Evolutionary conservation across 768 basidiomycete genomes (phyloP).

Genomic region (Pulveroboletus sp.): DNA sequence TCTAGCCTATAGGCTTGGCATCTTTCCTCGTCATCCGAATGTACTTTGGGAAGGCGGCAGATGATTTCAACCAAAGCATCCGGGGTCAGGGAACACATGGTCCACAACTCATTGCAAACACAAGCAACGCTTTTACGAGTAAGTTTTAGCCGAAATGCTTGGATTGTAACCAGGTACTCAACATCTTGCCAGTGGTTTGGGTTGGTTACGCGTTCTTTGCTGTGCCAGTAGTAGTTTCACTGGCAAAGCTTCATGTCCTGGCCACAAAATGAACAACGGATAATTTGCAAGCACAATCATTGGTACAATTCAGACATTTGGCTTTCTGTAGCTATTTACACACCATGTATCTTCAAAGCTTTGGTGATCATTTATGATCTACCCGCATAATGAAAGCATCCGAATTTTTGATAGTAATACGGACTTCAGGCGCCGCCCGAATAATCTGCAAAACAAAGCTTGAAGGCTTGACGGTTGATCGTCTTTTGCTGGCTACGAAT

Average conservation of each 20-base stretch:
- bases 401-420: no score
- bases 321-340: neutral
- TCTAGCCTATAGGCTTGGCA: slow-evolving; percentile 47
- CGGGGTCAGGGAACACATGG: slow-evolving; percentile 46
- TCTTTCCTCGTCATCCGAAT: slow-evolving; percentile 71
- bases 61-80: slow-evolving; percentile 71
- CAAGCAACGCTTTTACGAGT: slow-evolving; percentile 77
- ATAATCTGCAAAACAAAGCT: neutral
- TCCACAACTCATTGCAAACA: slow-evolving; percentile 56
- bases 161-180: neutral
- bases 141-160: slow-evolving; percentile 25
- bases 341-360: neutral
- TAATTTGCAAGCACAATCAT: neutral
- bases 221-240: slow-evolving; percentile 62
- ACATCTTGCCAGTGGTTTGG: slow-evolving; percentile 58
- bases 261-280: slow-evolving; percentile 37
- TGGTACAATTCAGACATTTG: neutral
- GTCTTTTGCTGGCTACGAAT: neutral
- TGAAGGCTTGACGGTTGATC: neutral
- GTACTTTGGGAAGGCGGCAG: slow-evolving; percentile 77
- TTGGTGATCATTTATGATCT: neutral
- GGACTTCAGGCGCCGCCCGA: slow-evolving; percentile 20
- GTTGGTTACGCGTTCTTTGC: slow-evolving; percentile 73
- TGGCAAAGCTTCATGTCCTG: slow-evolving; percentile 64
- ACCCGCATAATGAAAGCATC: no score